Base-by-base conservation (phyloP, 2,329 filamentous ascomycete species). In the Xylaria sp. region DNA sequence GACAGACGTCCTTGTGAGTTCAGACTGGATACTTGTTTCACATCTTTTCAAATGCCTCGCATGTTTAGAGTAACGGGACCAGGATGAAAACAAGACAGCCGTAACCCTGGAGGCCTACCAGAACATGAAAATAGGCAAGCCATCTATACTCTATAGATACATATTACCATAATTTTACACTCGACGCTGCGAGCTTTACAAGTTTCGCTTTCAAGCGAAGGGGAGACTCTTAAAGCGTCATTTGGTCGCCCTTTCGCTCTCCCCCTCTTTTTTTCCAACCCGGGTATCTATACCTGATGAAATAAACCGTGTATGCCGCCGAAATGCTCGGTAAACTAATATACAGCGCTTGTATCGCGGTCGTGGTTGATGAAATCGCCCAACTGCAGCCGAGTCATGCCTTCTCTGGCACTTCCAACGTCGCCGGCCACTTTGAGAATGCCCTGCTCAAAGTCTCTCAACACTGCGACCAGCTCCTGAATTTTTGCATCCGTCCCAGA, bases 391-490 rank as follows among this genome's bases (percentile, higher is more conserved):
- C 84, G 84, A 61, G 89, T 88, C 63, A 90, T 83, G 39, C 85
- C 85, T 75, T 91, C 89, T 67, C 87, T 85, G 4, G 84, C 84
- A 53, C 80, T 80, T 2, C 87, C 88, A 56, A 91, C 83, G 62
- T 87, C 84, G 27, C 84, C 82, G 5, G 89, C 89, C 63, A 90
- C 88, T 60, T 86, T 85, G 63, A 90, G 77, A 62, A 91, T 89
- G 63, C 88, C 85, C 71, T 86, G 83, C 78, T 91, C 88, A 67
- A 91, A 89, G 71, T 91, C 89, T 20, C 85, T 81, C 69, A 91
- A 81, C 49, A 89, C 88, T 13, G 82, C 84, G 17, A 85, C 86
- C 50, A 90, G 80, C 74, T 86, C 83, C 39, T 81, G 77, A 22
- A 82, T 78, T 69, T 80, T 80, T 76, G 87, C 79, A 70, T 85